Percentiles rank a stretch among this genome's conserved stretches.
Evolutionary conservation across 192 early-diverging fungal species (phyloP).

Genomic region (Glomus cerebriforme): DNA sequence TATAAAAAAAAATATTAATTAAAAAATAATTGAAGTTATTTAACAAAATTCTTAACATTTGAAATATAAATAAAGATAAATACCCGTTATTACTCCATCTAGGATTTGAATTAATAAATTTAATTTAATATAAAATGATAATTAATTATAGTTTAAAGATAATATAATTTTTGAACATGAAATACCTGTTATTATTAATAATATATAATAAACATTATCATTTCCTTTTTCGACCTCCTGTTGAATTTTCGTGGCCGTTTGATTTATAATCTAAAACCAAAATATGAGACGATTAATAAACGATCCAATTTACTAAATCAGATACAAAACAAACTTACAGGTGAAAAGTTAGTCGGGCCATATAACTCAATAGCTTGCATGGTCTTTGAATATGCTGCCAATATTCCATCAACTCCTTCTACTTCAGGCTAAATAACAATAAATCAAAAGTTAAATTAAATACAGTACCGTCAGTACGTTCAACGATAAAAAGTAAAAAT

Average conservation of each 20-base stretch:
- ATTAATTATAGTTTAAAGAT: too few relatives aligned
- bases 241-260: conserved; percentile 20
- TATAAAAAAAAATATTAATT: not conserved
- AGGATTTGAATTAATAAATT: conserved; percentile 35
- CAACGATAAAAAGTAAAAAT: not conserved
- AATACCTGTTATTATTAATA: conserved; percentile 17
- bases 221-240: conserved; percentile 30
- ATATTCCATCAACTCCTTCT: conserved; percentile 51
- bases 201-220: conserved; percentile 22
- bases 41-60: too few relatives aligned
- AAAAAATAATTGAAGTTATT: not conserved
- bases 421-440: conserved; percentile 50
- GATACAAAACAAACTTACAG: conserved; percentile 26
- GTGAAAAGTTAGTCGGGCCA: conserved; percentile 61
- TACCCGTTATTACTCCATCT: conserved; percentile 30
- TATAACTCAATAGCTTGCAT: conserved; percentile 42
- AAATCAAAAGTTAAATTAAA: not conserved
- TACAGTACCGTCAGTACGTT: not conserved
- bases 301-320: not conserved
- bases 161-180: too few relatives aligned
- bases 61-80: conserved; percentile 27
- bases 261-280: conserved; percentile 12
- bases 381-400: conserved; percentile 46
- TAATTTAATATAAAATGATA: conserved; percentile 22
- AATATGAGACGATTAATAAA: not conserved